These are phyloP conservation scores for Dipteronia dyeriana DNA, from an alignment of 345 rosid species.

Conservation along the genomic window DNA sequence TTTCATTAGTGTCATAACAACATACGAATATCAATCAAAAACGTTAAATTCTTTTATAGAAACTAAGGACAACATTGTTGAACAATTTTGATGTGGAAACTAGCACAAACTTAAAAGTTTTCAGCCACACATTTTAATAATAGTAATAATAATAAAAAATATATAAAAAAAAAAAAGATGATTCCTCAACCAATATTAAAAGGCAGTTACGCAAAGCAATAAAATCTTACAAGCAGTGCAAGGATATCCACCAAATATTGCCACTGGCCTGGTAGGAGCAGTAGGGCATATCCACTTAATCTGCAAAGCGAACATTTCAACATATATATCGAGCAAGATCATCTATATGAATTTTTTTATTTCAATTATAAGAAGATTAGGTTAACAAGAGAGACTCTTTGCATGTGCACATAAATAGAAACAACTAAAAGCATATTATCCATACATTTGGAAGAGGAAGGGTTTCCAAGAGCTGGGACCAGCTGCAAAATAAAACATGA, in stretches of 20 bases:
- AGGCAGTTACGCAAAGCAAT: not conserved
- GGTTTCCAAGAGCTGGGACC: slow-evolving; percentile 68
- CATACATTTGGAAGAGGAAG: slow-evolving; percentile 77
- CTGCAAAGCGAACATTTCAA: slow-evolving; percentile 31
- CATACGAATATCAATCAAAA: not conserved
- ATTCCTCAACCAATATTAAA: not conserved
- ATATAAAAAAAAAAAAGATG: too few species aligned
- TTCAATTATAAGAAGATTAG: not conserved
- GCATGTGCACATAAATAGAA: slow-evolving; percentile 16
- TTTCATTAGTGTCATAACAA: slow-evolving; percentile 7
- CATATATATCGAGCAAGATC: slow-evolving; percentile 4
- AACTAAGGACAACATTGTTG: not conserved
- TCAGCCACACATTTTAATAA: not conserved
- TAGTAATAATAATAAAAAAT: not conserved
- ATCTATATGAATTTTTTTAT: too few species aligned
- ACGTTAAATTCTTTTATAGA: not conserved
- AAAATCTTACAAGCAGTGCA: slow-evolving; percentile 77
- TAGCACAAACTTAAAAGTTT: not conserved
- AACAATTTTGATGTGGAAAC: not conserved
- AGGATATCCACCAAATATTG: slow-evolving; percentile 68
- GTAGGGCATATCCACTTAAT: slow-evolving; percentile 92
- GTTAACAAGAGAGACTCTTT: slow-evolving; percentile 13
- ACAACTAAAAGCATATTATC: not conserved
- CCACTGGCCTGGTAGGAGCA: slow-evolving; percentile 73
- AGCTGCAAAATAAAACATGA: slow-evolving; percentile 47